Conservation (phyloP, 345 rosid species). For the Linum tenue region DNA sequence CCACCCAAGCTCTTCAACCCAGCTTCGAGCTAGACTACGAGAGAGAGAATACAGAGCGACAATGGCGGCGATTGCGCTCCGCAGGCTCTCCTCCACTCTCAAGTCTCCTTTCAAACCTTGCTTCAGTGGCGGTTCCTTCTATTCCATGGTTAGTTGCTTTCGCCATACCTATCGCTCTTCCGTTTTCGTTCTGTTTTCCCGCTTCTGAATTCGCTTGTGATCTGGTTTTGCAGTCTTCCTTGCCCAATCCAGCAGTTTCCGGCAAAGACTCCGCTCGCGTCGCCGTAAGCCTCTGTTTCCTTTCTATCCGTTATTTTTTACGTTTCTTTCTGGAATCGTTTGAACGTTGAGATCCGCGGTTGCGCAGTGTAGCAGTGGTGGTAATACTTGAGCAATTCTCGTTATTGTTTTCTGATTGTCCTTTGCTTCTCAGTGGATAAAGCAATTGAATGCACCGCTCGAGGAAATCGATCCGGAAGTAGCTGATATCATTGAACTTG, state of each 20-base stretch:
- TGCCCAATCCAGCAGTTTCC: slow-evolving; percentile 35
- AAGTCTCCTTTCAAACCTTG: slow-evolving; percentile 29
- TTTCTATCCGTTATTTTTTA: not conserved
- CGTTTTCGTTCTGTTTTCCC: not conserved
- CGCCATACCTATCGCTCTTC: not conserved
- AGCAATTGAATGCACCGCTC: slow-evolving; percentile 68
- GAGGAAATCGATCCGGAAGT: slow-evolving; percentile 86
- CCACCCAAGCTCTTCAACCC: not conserved
- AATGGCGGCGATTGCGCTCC: slow-evolving; percentile 55
- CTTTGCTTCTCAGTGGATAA: slow-evolving; percentile 51
- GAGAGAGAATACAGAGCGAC: slow-evolving; percentile 8
- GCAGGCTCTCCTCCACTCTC: slow-evolving; percentile 50
- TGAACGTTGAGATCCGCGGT: not conserved
- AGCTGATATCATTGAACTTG: slow-evolving; percentile 77
- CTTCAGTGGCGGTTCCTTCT: slow-evolving; percentile 35
- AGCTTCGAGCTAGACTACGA: not conserved
- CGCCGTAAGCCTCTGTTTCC: slow-evolving; percentile 31
- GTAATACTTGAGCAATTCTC: no score
- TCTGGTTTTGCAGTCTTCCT: slow-evolving; percentile 49
- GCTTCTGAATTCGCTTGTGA: not conserved
- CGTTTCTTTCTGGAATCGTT: not conserved
- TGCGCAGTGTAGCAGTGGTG: no score
- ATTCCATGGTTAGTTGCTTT: slow-evolving; percentile 31
- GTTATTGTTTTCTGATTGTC: no score
- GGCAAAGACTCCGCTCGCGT: slow-evolving; percentile 54